Base-by-base conservation (phyloP, 1,284 basidiomycete genomes). In the Psilocybe mexicana region DNA sequence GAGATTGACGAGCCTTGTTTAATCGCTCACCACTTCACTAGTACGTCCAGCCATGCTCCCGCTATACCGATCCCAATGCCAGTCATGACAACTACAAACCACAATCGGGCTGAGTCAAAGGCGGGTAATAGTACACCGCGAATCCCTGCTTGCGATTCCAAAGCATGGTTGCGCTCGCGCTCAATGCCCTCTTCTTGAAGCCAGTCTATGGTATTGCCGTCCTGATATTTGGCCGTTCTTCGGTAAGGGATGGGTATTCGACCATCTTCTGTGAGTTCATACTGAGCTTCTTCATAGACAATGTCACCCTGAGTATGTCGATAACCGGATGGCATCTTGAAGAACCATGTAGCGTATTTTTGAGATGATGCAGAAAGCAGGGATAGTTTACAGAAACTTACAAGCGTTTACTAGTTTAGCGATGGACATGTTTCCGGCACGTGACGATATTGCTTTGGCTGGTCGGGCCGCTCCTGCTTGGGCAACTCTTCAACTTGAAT, bases 1-100 rank as follows among this genome's bases (percentile, higher is more conserved):
- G 55, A 18, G 23, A n/a, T 52, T 49, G 25, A 51, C 4, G 35
- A 56, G 40, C 10, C 23, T 2, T 18, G 49, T n/a, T 23, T 36
- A 40, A 54, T 30, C 61, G 46, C 23, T 6, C 47, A 87, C 90
- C 89, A 92, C 70, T 84, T 84, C 7, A 90, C 87, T 30, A 91
- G 72, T 3, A 92, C 82, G 70, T 92, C 90, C 55, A 92, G 67
- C 81, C 84, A 89, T 5, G 86, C 89, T 26, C 89, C 89, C 24
- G 84, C 79, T 3, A 87, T 71, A 1, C 90, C 89, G 48, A 89
- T 83, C 0, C 85, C 84, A n/a, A 86, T 67, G 10, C 88, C 88
- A 11, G 86, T 87, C 48, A 81, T 64, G 53, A 90, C 78, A 24
- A 88, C 79, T 36, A 90, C 83, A 42, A 90, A 70, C 88, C 88